Evolutionary conservation across 1,284 basidiomycete genomes (phyloP), one percentile per base, ranked within the genome.

Genomic region (Rhodotorula sp.): DNA sequence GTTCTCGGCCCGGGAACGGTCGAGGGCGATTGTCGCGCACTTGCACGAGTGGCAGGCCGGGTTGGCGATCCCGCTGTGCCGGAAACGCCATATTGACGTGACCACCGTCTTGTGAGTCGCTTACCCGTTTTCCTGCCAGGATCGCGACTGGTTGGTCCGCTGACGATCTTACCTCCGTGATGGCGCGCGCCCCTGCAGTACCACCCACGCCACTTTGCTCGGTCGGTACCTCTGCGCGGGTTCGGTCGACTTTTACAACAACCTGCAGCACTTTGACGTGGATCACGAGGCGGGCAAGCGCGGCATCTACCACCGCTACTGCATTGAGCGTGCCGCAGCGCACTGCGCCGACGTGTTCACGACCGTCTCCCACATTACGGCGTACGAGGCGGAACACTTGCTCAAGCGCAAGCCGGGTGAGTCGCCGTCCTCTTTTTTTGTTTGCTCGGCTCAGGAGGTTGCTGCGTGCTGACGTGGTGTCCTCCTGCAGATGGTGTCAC

Each of bases 31-130:
- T 77, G 87, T 98, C 73, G 94, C 93, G 73, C 95, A 98, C 83
- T 97, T 99, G 85, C 95, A 99, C 84, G 95, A 99, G 83, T 99
- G 95, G 95, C 95, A 98, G 81, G 95, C 94, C 10, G 95, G 95
- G 68, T 88, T 98, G 55, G 93, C 95, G 45, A 97, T 99, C 72
- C 93, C 95, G 3, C 87, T 99, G 28, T 95, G 92, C 83, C 87
- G 95, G 76, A 98, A 97, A 84, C 87, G 95, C 68, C 93, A 97
- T 80, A 91, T 99, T 80, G 95, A 98, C 83, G 90, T 98, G 73
- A 97, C 95, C 58, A 98, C 95, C 80, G 92, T 99, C 78, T 83
- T 83, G 70, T 71, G 28, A n/a, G 69, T 28, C 48, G 26, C 49
- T 10, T 23, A 28, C 55, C 19, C 15, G 16, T 34, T 34, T 31